Evolutionary conservation across 2,329 filamentous ascomycete species (phyloP), one percentile per base, ranked within the genome.

Genomic region (Graphilbum fragrans): DNA sequence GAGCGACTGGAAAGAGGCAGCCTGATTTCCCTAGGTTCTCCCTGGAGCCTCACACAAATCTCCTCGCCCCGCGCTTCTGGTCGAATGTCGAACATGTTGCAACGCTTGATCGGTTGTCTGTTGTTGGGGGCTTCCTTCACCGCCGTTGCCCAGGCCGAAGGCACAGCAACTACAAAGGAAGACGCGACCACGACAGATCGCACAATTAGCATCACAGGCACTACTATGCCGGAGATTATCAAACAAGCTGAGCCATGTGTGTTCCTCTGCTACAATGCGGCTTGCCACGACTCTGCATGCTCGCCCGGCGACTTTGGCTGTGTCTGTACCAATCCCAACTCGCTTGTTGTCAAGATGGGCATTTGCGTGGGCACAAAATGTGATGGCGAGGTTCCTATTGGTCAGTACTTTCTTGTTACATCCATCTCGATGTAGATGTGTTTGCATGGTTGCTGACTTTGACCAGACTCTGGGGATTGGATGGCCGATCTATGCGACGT

Each of bases 311-410:
- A 50, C 29, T 47, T 51, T 22, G 10, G 5, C 14, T 51, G 49
- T 31, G 45, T 51, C 19, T 51, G 49, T 39, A 31, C 23, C n/a
- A 50, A 51, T 44, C 48, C 49, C 12, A 41, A 47, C 37, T 49
- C 48, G 22, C 45, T 51, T 7, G 44, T 48, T 5, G 49, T 50
- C 34, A 50, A 51, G 43, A 43, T 51, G 41, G 48, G 49, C 33
- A 42, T 51, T 11, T 50, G 49, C 21, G 43, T 43, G 11, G 49
- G 48, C 20, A 41, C 22, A 1, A 41, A 41, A 27, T 51, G 49
- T 36, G 48, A 51, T 35, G 38, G 42, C 21, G 5, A 10, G 9
- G n/a, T 31, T 10, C 38, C 42, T 1, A 46, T 48, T 34, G 44
- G 46, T 48, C 21, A 2, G 39, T 45, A 16, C 35, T 39, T 12